Conservation (phyloP, 2,329 filamentous ascomycete genomes). For the Cercospora brassicicola region DNA sequence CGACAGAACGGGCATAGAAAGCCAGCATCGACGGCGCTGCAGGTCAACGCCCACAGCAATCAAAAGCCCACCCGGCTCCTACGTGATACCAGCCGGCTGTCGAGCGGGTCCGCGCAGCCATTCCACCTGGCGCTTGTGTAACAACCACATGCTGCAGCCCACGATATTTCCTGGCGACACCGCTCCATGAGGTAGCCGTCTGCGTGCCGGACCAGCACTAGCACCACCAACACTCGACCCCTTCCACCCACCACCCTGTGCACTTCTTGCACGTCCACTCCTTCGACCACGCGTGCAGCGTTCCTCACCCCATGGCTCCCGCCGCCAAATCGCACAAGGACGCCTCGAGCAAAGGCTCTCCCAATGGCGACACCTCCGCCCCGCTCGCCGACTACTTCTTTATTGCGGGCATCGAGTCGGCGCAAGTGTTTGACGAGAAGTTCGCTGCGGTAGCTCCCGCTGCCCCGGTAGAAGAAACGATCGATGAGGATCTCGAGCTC, state of each 20-base stretch:
- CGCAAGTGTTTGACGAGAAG: conserved; percentile 53
- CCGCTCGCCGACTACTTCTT: conserved; percentile 68
- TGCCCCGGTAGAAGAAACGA: conserved; percentile 55
- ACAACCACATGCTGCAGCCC: conserved; percentile 6
- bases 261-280: conserved; percentile 24
- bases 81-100: not conserved
- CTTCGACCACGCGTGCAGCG: conserved; percentile 10
- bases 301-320: conserved; percentile 27
- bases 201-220: not conserved
- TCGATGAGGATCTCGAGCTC: conserved; percentile 60
- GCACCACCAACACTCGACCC: not conserved
- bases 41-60: conserved; percentile 5
- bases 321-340: conserved; percentile 21
- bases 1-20: not conserved
- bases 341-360: conserved; percentile 26
- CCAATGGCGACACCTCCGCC: conserved; percentile 45
- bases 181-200: conserved; percentile 3
- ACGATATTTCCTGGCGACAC: not conserved
- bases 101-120: conserved; percentile 4
- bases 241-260: not conserved
- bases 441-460: conserved; percentile 23
- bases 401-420: conserved; percentile 58
- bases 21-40: conserved; percentile 3
- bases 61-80: not conserved
- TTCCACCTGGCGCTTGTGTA: conserved; percentile 5